Base-by-base conservation (phyloP, 2,329 filamentous ascomycete genomes). In the Rhynchosporium secalis region DNA sequence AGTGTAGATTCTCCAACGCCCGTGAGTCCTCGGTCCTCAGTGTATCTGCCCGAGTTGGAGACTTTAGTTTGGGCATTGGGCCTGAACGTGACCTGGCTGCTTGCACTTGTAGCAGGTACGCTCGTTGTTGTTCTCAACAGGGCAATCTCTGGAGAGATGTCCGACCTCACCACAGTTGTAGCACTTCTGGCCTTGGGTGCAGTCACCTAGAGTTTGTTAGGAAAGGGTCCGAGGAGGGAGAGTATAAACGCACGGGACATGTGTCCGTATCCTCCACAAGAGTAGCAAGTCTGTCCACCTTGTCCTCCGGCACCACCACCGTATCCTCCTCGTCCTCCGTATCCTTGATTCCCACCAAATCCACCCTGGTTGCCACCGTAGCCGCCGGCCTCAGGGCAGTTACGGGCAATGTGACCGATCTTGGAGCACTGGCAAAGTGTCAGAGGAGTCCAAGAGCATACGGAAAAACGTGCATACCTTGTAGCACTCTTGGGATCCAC, bases 111-210 rank as follows among this genome's bases (percentile, higher is more conserved):
- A 99, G 89, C 95, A 99, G 76, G 96, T 92, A 78, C 96, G 94
- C 85, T 98, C 94, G 75, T 86, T 85, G 71, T 87, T 86, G 64
- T 91, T 90, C 80, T 96, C 94, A 76, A 94, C 93, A 72, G 93
- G 90, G 85, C 95, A 99, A 79, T 99, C 95, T 69, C 94, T 90
- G 69, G 72, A 65, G 28, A 67, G 63, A 64, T 98, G 94, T 66
- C 95, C 94, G 72, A 94, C 90, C 82, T 97, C 92, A 70, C 86
- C 86, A 72, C 95, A 98, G 87, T 97, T 97, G 88, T 98, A 99
- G 89, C 95, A 99, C 85, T 98, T 98, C 84, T 96, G 94, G 74
- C 95, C 95, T 78, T 98, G 96, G 73, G 94, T 96, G 81, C 95
- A 99, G 80, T 98, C 95, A 71, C 85, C 84, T 86, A 62, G n/a